A percentile compares a stretch with the other conserved stretches of the same genome.
phyloP scores from a whole-genome alignment of 345 rosid species.

The Reutealis trisperma region DNA sequence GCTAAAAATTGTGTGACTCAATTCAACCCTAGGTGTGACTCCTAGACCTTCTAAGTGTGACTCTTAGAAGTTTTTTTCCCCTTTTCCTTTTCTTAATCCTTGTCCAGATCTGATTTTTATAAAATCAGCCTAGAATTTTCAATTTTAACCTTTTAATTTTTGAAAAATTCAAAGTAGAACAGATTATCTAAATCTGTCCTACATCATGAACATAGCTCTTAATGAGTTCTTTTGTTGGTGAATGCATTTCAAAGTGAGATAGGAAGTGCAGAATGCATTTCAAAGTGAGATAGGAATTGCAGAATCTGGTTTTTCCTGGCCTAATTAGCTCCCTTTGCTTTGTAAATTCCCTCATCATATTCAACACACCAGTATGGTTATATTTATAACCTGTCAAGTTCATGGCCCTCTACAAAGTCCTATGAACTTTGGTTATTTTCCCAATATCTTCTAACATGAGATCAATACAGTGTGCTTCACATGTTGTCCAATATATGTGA shows the following conservation, averaged over 20 bases:
- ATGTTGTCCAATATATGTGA: not conserved
- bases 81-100: no score
- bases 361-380: not conserved
- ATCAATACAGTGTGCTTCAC: not conserved
- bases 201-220: no score
- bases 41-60: no score
- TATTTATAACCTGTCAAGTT: not conserved
- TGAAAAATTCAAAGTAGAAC: no score
- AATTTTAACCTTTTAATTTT: no score
- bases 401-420: not conserved
- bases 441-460: not conserved
- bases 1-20: no score
- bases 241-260: not conserved
- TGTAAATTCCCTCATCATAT: not conserved
- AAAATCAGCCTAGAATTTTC: no score
- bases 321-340: not conserved
- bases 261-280: not conserved
- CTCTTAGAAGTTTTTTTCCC: no score
- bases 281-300: no score
- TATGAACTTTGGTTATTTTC: not conserved
- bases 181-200: no score
- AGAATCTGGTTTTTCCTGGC: not conserved
- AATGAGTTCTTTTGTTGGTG: not conserved
- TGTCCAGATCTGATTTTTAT: no score
- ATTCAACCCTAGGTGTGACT: no score